These are phyloP conservation scores for Quercus tomentella DNA, from an alignment of 331 rosid genomes.

Conservation along the genomic window DNA sequence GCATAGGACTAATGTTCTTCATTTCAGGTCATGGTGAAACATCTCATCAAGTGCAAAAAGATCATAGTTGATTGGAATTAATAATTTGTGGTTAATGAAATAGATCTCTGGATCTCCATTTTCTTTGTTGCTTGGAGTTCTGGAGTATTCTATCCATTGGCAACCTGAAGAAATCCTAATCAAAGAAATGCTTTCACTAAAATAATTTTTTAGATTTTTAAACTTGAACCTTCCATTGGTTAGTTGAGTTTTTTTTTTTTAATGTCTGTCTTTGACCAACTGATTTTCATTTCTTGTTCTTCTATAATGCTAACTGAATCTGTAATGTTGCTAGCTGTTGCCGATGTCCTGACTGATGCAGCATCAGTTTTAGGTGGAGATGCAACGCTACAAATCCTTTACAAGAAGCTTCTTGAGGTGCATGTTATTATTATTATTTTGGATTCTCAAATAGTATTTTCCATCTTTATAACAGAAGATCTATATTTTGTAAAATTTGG, in stretches of 20 bases:
- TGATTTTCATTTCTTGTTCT: constrained; percentile 18
- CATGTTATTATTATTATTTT: constrained; percentile 18
- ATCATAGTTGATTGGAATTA: neutral
- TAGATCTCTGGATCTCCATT: neutral
- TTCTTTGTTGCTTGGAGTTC: neutral
- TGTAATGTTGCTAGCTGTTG: constrained; percentile 76
- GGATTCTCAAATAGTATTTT: constrained; percentile 1
- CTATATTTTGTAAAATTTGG: neutral
- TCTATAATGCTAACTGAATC: constrained; percentile 23
- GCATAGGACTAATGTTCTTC: neutral
- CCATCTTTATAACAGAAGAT: neutral
- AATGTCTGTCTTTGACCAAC: neutral
- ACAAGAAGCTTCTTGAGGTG: constrained; percentile 89
- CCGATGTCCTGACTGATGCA: constrained; percentile 94
- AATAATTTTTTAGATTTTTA: neutral
- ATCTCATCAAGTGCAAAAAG: neutral
- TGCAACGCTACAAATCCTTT: constrained; percentile 77
- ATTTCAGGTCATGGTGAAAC: neutral
- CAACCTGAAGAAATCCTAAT: neutral
- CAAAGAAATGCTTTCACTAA: neutral
- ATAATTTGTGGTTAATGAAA: neutral
- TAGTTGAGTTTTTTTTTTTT: neutral
- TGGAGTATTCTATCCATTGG: neutral
- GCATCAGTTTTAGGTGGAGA: constrained; percentile 97
- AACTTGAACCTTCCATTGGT: neutral